Evolutionary conservation across 306 rosid genomes (phyloP), one percentile per base, ranked within the genome.

Genomic region (Sophora flavescens): DNA sequence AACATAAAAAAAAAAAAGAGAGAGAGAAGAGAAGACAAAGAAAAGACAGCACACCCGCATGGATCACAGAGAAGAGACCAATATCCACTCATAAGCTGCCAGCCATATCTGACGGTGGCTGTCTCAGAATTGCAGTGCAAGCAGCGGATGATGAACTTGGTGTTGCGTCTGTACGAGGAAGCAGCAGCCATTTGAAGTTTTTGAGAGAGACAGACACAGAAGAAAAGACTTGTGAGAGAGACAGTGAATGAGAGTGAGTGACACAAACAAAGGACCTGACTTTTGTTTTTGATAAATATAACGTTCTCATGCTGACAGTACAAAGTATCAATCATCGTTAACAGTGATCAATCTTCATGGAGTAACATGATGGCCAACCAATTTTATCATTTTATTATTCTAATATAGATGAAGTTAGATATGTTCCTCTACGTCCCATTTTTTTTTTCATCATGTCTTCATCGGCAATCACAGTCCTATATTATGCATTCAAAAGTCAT

Each of bases 31-130:
- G 26, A 63, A 63, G 11, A 45, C 8, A 13, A n/a, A 66, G 13
- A 69, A 13, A n/a, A 66, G 13, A 69, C 8, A 5, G 28, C 63
- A 18, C 17, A 84, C 85, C 85, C 70, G 81, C 85, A 84, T 33
- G 3, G 11, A 1, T 28, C 26, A 16, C 83, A 84, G 35, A 80
- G 83, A 9, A 22, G 35, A 28, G 82, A 70, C 6, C 61, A 77
- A n/a, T 6, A 9, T 0, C 85, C 88, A 36, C n/a, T 10, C 1
- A 16, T 6, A 32, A 61, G 61, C 70, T 1, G 3, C 85, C 88
- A 84, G 6, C 88, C 88, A 6, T 39, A 44, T 5, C 0, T 68
- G 67, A 72, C 47, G 14, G 38, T 14, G 0, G 35, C 4, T 3
- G 48, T 54, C 14, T 35, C 28, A 1, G n/a, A 11, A 17, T 72